A percentile compares a stretch with the other conserved stretches of the same genome.
Conservation (phyloP, 306 rosid species). For the Vigna hirtella region DNA sequence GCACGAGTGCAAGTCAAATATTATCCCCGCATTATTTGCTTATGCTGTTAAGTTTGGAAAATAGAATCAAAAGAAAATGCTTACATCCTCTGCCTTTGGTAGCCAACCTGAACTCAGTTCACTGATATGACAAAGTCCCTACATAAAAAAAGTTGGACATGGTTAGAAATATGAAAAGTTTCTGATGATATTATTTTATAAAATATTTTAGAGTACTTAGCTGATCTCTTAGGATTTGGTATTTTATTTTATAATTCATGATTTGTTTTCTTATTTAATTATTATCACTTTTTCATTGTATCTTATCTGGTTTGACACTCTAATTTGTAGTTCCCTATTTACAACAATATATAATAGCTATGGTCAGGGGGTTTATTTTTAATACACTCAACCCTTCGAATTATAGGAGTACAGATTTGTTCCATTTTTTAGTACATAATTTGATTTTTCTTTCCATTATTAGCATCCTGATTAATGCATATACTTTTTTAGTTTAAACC, state of each 20-base stretch:
- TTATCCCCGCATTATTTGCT: not conserved
- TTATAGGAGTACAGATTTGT: not conserved
- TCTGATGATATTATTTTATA: too few species aligned
- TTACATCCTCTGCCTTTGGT: constrained; percentile 95
- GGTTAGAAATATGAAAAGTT: too few species aligned
- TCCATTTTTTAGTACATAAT: not conserved
- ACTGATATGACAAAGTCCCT: constrained; percentile 99
- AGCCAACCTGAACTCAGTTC: constrained; percentile 92
- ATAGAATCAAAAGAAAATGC: constrained; percentile 32
- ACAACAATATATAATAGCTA: too few species aligned
- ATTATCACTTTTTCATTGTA: too few species aligned
- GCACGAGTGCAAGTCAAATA: constrained; percentile 45
- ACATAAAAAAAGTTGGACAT: constrained; percentile 40
- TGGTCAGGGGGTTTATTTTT: too few species aligned
- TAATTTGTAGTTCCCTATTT: too few species aligned
- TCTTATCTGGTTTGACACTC: too few species aligned
- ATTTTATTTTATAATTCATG: too few species aligned
- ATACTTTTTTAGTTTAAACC: not conserved
- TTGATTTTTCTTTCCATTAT: not conserved
- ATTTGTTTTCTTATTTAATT: too few species aligned
- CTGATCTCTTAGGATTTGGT: too few species aligned
- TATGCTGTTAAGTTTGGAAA: constrained; percentile 3
- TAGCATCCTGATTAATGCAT: not conserved
- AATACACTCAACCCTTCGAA: too few species aligned
- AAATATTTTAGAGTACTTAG: too few species aligned